Conservation (phyloP, 2,329 filamentous ascomycete species). For the Thyridium curvatum region DNA sequence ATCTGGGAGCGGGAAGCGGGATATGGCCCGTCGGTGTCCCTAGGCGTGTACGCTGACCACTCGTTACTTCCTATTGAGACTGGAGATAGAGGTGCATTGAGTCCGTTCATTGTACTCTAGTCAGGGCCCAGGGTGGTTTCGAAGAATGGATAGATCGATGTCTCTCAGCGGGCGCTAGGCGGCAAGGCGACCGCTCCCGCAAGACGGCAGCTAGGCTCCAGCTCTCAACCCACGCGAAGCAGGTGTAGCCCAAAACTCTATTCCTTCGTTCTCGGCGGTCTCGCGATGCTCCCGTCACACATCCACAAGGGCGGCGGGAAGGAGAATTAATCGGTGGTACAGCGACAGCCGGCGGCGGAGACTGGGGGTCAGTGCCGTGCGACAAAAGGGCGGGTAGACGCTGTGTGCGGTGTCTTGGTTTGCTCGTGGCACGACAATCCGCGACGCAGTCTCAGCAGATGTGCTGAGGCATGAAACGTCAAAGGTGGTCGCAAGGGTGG, state of each 20-base stretch:
- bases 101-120: slow-evolving; percentile 56
- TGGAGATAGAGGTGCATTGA: slow-evolving; percentile 73
- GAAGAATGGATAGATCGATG: background rate
- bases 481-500: slow-evolving; percentile 14
- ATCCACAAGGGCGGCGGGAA: background rate
- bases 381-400: too few relatives aligned
- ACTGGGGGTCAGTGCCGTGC: too few relatives aligned
- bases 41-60: slow-evolving; percentile 64
- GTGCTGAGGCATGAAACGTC: slow-evolving; percentile 22
- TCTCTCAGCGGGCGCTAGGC: too few relatives aligned
- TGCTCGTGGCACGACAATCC: slow-evolving; percentile 12
- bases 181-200: too few relatives aligned
- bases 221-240: background rate
- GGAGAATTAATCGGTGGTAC: too few relatives aligned
- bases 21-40: slow-evolving; percentile 46
- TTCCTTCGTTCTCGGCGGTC: too few relatives aligned
- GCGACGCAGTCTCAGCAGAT: slow-evolving; percentile 14
- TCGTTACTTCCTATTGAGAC: slow-evolving; percentile 79
- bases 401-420: background rate
- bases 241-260: background rate
- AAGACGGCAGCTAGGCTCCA: background rate
- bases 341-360: too few relatives aligned
- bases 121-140: slow-evolving; percentile 12
- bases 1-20: slow-evolving; percentile 52
- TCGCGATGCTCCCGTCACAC: too few relatives aligned